Evolutionary conservation across 306 rosid species (phyloP).

Genomic region (Begonia fuchsioides): DNA sequence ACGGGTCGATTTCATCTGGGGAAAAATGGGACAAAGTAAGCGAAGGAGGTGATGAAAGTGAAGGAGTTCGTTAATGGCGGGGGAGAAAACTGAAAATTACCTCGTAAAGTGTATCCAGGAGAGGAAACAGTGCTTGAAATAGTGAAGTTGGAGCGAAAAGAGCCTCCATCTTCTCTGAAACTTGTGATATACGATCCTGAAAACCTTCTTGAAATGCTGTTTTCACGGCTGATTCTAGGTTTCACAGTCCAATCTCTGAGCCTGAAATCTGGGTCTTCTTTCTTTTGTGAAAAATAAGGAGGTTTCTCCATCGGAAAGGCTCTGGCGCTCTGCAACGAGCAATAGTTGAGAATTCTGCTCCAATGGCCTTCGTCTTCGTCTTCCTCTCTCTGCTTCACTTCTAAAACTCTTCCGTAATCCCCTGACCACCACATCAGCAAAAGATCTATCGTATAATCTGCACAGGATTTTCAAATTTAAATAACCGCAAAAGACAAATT

Average conservation of each 20-base stretch:
- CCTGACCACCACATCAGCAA: too few species aligned
- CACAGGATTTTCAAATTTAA: too few species aligned
- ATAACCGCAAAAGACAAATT: too few species aligned
- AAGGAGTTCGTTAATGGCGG: background rate
- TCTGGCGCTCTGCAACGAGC: too few species aligned
- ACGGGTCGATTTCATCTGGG: slow-evolving; percentile 87
- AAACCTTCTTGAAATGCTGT: slow-evolving; percentile 49
- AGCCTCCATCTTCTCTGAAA: slow-evolving; percentile 66
- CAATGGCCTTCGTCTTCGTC: too few species aligned
- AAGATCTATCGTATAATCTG: too few species aligned
- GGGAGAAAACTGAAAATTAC: slow-evolving; percentile 10
- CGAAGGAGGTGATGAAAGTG: background rate
- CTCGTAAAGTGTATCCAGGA: slow-evolving; percentile 66
- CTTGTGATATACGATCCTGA: slow-evolving; percentile 80
- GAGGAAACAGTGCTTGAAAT: slow-evolving; percentile 90
- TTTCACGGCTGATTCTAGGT: slow-evolving; percentile 35
- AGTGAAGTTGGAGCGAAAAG: slow-evolving; percentile 69
- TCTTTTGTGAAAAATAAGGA: slow-evolving; percentile 20
- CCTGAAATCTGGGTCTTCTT: slow-evolving; percentile 62
- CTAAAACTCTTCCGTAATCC: too few species aligned
- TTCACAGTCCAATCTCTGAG: slow-evolving; percentile 51
- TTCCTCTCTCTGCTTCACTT: too few species aligned
- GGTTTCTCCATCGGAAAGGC: slow-evolving; percentile 33
- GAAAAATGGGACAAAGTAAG: slow-evolving; percentile 2
- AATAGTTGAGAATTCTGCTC: too few species aligned